These are phyloP conservation scores for Penicillium fuscoglaucum DNA, from an alignment of 2,329 filamentous ascomycete genomes.

Conservation along the genomic window DNA sequence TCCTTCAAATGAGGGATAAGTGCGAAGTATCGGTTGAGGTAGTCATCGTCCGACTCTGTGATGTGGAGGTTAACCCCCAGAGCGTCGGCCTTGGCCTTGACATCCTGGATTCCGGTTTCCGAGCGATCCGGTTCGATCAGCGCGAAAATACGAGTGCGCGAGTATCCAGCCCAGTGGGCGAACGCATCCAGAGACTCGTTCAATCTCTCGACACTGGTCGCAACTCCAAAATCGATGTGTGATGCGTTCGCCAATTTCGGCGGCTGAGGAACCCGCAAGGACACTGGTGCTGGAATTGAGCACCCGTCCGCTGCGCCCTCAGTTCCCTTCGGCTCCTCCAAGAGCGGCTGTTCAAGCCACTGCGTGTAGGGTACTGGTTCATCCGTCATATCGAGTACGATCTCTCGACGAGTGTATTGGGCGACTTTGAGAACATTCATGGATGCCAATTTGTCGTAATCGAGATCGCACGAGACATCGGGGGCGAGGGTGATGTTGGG, in stretches of 20 bases:
- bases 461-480: slow-evolving; percentile 31
- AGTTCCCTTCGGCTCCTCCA: slow-evolving; percentile 13
- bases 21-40: slow-evolving; percentile 57
- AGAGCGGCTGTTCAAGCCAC: slow-evolving; percentile 29
- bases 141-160: slow-evolving; percentile 54
- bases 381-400: slow-evolving; percentile 25
- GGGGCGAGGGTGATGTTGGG: slow-evolving; percentile 35
- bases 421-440: slow-evolving; percentile 31
- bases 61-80: slow-evolving; percentile 47
- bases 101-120: slow-evolving; percentile 18
- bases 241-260: slow-evolving; percentile 47
- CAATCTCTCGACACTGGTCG: slow-evolving; percentile 55
- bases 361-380: slow-evolving; percentile 30
- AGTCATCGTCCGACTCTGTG: slow-evolving; percentile 37
- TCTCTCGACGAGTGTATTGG: slow-evolving; percentile 35
- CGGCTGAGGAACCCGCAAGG: slow-evolving; percentile 49
- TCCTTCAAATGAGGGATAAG: slow-evolving; percentile 54
- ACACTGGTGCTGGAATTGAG: slow-evolving; percentile 48
- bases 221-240: slow-evolving; percentile 60
- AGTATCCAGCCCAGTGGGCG: slow-evolving; percentile 57
- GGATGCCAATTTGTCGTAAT: slow-evolving; percentile 26
- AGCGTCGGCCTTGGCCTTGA: slow-evolving; percentile 37
- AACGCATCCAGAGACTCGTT: slow-evolving; percentile 54
- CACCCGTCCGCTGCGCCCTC: slow-evolving; percentile 33
- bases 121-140: slow-evolving; percentile 49